Evolutionary conservation across 495 filamentous ascomycete genomes (phyloP), one percentile per base, ranked within the genome.

Genomic region (Podospora comata): DNA sequence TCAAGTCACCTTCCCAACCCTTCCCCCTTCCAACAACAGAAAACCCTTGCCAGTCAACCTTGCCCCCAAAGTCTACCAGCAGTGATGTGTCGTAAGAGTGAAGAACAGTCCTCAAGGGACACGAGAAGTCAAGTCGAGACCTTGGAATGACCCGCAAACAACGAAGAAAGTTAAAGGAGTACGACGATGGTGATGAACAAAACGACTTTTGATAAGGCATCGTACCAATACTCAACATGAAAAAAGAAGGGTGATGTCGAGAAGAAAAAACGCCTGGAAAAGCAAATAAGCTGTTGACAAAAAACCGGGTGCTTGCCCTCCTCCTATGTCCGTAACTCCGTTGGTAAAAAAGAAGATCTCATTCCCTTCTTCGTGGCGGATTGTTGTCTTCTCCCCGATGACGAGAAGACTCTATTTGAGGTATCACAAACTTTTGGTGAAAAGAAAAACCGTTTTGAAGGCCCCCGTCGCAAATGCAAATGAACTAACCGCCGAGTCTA

Each of bases 401-500:
- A 58, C 55, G 19, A 58, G 23, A 62, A 61, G 54, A 72, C 66
- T 72, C 70, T 72, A 72, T 72, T 60, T 60, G 70, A 76, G 75
- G 73, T 77, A 77, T 77, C 75, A 75, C 75, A 71, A 70, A 76
- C 68, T 75, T 77, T 78, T 79, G 70, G 68, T 67, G 71, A 74
- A 67, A 62, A 68, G 72, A 71, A 67, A 72, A 48, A 48, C 39
- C 39, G 39, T 48, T 48, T 48, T 48, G 39, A 48, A 48, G 39
- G 13, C 7, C 67, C 74, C 74, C 75, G 76, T 69, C 73, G 72
- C 70, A 80, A 81, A 81, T 78, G 75, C 73, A 81, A 75, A 75
- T 74, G 67, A 73, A 74, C 72, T 72, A 76, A 60, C 77, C 74
- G 70, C 76, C 75, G 73, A 72, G 76, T 78, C 77, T 79, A 79